A percentile compares a stretch with the other conserved stretches of the same genome.
These are phyloP conservation scores for Neurospora sublineolata DNA, from an alignment of 495 filamentous ascomycete genomes.

Conservation along the genomic window DNA sequence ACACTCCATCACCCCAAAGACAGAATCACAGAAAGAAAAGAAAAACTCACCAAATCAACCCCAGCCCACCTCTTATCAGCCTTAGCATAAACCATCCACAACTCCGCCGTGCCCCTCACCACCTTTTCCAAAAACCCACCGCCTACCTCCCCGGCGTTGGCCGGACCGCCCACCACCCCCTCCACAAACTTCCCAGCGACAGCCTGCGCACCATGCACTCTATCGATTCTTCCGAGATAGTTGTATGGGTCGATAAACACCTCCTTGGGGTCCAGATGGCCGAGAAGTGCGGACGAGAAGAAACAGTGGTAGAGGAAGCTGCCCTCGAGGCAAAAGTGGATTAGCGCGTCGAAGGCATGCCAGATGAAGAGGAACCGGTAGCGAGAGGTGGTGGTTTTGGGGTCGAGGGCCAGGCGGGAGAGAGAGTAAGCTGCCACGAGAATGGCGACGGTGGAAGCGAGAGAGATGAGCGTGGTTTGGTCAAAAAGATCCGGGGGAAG, in stretches of 20 bases:
- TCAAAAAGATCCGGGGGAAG: constrained; percentile 39
- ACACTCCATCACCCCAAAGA: background rate
- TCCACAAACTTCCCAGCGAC: constrained; percentile 31
- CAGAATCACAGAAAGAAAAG: background rate
- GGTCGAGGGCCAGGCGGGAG: constrained; percentile 32
- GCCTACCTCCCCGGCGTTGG: background rate
- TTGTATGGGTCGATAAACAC: constrained; percentile 29
- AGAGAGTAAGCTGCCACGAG: constrained; percentile 33
- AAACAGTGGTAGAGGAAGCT: constrained; percentile 89
- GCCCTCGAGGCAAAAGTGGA: constrained; percentile 81
- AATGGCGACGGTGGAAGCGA: constrained; percentile 38
- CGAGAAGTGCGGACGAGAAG: constrained; percentile 50
- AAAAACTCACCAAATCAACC: constrained; percentile 49
- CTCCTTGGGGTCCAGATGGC: constrained; percentile 16
- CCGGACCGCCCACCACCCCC: background rate
- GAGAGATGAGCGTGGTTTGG: constrained; percentile 41
- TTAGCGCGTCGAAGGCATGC: constrained; percentile 86
- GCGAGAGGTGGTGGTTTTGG: constrained; percentile 16
- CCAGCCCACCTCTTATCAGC: constrained; percentile 76
- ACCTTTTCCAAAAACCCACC: background rate
- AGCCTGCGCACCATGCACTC: constrained; percentile 64
- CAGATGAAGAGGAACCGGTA: constrained; percentile 77
- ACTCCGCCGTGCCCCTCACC: constrained; percentile 26
- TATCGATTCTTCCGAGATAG: constrained; percentile 33
- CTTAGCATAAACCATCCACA: constrained; percentile 91